Conservation (phyloP, 1,139 yeast species). For the Eremothecium sinecaudum region DNA sequence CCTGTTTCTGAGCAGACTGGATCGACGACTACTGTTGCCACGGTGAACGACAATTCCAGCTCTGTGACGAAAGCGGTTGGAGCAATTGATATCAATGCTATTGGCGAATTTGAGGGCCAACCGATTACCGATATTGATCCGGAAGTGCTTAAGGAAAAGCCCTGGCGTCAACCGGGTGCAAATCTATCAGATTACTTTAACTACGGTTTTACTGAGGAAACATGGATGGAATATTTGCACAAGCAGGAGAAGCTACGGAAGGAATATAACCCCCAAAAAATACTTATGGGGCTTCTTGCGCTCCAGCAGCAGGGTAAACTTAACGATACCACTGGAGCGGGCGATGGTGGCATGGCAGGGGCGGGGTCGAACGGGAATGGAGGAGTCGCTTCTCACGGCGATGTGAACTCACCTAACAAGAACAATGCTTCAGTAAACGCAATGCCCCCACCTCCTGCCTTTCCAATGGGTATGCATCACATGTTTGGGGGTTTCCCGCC, state of each 20-base stretch:
- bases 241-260: constrained; percentile 78
- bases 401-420: constrained; percentile 14
- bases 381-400: constrained; percentile 9
- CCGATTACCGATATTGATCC: constrained; percentile 79
- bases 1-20: constrained; percentile 18
- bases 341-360: constrained; percentile 1
- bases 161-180: constrained; percentile 97
- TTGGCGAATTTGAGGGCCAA: constrained; percentile 72
- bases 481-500: constrained; percentile 35
- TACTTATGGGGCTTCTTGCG: constrained; percentile 36
- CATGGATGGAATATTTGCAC: constrained; percentile 89
- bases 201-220: constrained; percentile 90
- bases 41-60: constrained; percentile 28
- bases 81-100: constrained; percentile 62
- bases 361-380: constrained; percentile 6
- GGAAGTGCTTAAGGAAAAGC: constrained; percentile 80
- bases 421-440: constrained; percentile 16
- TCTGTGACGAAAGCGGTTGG: constrained; percentile 30
- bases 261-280: constrained; percentile 56
- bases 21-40: constrained; percentile 16
- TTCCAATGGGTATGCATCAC: constrained; percentile 29
- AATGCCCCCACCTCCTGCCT: constrained; percentile 23
- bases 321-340: constrained; percentile 11
- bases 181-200: constrained; percentile 90
- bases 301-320: constrained; percentile 31